Evolutionary conservation across 164 flowering plant genomes (phyloP).

Genomic region (Tinospora cordifolia): DNA sequence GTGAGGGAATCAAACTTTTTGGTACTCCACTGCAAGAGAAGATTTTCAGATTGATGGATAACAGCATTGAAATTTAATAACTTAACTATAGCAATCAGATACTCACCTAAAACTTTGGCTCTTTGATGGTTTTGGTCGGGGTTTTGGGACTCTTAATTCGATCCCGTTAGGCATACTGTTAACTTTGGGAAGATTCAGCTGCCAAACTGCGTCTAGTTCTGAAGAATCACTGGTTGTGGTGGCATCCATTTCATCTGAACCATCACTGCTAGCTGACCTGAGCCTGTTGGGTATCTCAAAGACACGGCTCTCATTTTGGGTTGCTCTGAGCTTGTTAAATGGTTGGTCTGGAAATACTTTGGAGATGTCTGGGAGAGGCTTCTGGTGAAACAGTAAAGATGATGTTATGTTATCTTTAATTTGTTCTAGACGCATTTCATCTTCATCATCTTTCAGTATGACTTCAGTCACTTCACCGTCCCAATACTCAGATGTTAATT

Average conservation of each 20-base stretch:
- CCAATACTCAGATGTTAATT: constrained; percentile 63
- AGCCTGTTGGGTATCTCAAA: constrained; percentile 29
- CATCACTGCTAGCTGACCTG: constrained; percentile 41
- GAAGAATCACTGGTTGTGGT: constrained; percentile 85
- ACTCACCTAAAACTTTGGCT: constrained; percentile 58
- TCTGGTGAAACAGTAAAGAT: constrained; percentile 43
- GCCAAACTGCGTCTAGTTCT: constrained; percentile 80
- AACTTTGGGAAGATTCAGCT: constrained; percentile 60
- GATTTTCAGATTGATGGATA: background rate
- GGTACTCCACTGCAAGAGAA: constrained; percentile 24
- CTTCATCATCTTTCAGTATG: constrained; percentile 64
- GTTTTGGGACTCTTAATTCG: constrained; percentile 44
- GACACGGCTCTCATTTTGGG: constrained; percentile 38
- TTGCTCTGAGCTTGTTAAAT: constrained; percentile 28
- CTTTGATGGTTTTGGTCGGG: constrained; percentile 36
- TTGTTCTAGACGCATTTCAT: constrained; percentile 26
- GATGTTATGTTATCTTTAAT: constrained; percentile 44
- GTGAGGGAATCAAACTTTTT: constrained; percentile 30
- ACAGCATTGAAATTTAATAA: background rate
- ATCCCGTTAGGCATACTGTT: constrained; percentile 32
- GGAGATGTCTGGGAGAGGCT: constrained; percentile 40
- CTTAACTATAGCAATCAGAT: background rate
- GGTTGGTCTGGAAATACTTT: constrained; percentile 44
- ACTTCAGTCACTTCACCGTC: constrained; percentile 87
- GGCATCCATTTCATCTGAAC: constrained; percentile 69